Percentiles rank a stretch among this genome's conserved stretches.
Conservation (phyloP, 1,284 basidiomycete genomes). For the Agaricales sp. region DNA sequence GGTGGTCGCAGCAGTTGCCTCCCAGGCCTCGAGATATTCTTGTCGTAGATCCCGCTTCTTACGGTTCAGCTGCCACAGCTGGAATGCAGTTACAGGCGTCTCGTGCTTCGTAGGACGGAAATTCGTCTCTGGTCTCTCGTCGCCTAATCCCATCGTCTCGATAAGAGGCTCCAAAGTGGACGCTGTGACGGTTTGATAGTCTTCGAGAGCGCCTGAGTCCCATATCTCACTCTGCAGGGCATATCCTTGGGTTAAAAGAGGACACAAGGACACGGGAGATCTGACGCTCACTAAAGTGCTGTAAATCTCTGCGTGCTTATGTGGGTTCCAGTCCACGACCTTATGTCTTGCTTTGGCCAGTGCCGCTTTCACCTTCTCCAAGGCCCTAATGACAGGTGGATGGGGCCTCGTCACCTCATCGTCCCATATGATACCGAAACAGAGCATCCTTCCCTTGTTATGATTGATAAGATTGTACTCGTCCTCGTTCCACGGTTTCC, state of each 20-base stretch:
- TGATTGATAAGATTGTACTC: constrained; percentile 12
- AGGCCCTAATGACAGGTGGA: constrained; percentile 58
- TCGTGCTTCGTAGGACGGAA: background rate
- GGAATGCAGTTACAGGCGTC: constrained; percentile 19
- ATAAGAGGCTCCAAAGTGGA: constrained; percentile 41
- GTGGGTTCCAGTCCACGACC: constrained; percentile 1
- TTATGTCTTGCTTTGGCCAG: constrained; percentile 59
- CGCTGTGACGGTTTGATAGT: constrained; percentile 28
- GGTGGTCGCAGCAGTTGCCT: constrained; percentile 33
- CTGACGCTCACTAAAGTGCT: background rate
- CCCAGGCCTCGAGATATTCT: constrained; percentile 47
- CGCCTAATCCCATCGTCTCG: constrained; percentile 32
- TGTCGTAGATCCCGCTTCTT: constrained; percentile 33
- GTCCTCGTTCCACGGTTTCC: constrained; percentile 33
- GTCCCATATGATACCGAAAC: constrained; percentile 47
- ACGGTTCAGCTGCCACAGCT: constrained; percentile 45
- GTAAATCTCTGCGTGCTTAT: background rate
- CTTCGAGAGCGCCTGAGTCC: constrained; percentile 31
- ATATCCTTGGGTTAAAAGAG: background rate
- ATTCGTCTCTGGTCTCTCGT: constrained; percentile 9
- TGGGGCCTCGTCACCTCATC: constrained; percentile 56
- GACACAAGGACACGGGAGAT: background rate
- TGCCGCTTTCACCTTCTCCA: constrained; percentile 47
- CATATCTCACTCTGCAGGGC: constrained; percentile 27
- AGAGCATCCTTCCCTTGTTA: constrained; percentile 20